Evolutionary conservation across 2,329 filamentous ascomycete genomes (phyloP).

Genomic region (Akanthomyces dipterigenus): DNA sequence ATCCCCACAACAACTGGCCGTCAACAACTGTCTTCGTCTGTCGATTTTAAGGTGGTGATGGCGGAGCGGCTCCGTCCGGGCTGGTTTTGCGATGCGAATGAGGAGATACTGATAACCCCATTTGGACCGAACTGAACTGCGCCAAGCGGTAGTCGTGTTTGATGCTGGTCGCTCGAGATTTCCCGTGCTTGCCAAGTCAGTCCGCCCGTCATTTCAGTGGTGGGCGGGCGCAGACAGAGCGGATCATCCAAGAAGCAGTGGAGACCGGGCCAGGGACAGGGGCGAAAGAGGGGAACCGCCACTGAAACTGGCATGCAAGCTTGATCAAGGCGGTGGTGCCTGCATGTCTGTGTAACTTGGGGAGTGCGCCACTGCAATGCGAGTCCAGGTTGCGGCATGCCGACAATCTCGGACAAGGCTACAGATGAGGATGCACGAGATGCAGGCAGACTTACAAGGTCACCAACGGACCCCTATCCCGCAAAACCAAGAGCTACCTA

Average conservation of each 20-base stretch:
- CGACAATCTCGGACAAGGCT: slow-evolving; percentile 1
- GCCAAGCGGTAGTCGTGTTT: neutral
- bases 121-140: neutral
- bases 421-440: slow-evolving; percentile 5
- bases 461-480: neutral
- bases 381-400: neutral
- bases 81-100: too few relatives aligned
- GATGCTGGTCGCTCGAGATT: neutral
- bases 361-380: slow-evolving; percentile 2
- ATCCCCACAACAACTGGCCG: neutral
- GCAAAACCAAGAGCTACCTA: neutral
- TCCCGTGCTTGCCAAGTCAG: neutral
- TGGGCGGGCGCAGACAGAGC: neutral
- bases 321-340: neutral
- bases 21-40: too few relatives aligned
- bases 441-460: neutral
- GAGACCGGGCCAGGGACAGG: neutral
- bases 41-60: neutral
- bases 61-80: neutral
- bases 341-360: neutral
- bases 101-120: neutral
- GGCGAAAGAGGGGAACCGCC: neutral
- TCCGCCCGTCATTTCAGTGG: neutral
- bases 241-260: neutral
- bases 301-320: neutral